These are phyloP conservation scores for Stromatinia cepivora DNA, from an alignment of 2,329 filamentous ascomycete genomes.

Conservation along the genomic window DNA sequence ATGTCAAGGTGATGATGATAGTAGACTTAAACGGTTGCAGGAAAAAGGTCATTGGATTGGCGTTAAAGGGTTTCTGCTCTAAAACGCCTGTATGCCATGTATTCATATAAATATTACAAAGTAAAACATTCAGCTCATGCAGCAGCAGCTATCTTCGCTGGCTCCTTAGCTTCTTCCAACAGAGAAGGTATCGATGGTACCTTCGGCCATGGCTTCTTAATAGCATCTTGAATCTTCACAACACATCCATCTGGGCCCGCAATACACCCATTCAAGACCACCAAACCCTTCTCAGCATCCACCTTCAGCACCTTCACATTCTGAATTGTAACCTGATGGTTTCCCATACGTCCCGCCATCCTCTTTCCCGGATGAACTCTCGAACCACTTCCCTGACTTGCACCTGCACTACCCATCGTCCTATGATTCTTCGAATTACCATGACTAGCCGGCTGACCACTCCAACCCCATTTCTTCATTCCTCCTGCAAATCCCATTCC, in stretches of 20 bases:
- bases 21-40: conserved; percentile 22
- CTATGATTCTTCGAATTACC: conserved; percentile 95
- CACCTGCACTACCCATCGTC: conserved; percentile 85
- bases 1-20: neutral
- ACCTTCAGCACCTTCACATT: conserved; percentile 88
- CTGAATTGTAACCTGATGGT: conserved; percentile 83
- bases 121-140: conserved; percentile 32
- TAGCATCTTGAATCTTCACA: conserved; percentile 84
- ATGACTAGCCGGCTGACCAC: conserved; percentile 86
- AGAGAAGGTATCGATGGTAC: conserved; percentile 47
- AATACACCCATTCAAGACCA: conserved; percentile 84
- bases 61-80: conserved; percentile 31
- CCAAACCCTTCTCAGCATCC: conserved; percentile 80
- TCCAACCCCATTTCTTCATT: conserved; percentile 94
- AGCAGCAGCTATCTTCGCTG: conserved; percentile 37
- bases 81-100: conserved; percentile 36
- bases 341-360: conserved; percentile 96
- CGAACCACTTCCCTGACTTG: conserved; percentile 87
- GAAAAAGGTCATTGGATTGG: conserved; percentile 20
- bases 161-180: conserved; percentile 51
- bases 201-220: conserved; percentile 78
- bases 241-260: conserved; percentile 85
- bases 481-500: conserved; percentile 95
- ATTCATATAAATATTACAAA: conserved; percentile 38
- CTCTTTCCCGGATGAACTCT: conserved; percentile 94